Conservation (phyloP, 306 rosid genomes). For the Potentilla sterilis region DNA sequence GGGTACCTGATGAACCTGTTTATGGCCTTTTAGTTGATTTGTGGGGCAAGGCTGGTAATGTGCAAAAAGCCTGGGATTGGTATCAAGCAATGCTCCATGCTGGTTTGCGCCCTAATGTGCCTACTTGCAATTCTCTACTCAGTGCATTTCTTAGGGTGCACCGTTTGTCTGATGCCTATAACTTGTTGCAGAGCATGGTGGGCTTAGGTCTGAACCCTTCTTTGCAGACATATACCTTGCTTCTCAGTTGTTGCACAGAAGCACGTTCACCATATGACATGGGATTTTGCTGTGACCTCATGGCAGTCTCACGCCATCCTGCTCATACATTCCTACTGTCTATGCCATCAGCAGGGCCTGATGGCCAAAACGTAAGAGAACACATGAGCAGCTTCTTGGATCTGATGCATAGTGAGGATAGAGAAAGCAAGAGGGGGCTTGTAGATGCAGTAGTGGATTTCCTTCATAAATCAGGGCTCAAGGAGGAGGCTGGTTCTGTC, state of each 20-base stretch:
- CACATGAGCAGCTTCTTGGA: slow-evolving; percentile 75
- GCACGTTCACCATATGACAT: slow-evolving; percentile 64
- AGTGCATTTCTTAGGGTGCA: slow-evolving; percentile 86
- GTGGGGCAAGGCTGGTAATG: slow-evolving; percentile 96
- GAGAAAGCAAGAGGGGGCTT: slow-evolving; percentile 93
- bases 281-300: slow-evolving; percentile 72
- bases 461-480: slow-evolving; percentile 93
- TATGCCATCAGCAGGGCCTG: slow-evolving; percentile 89
- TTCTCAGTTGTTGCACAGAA: slow-evolving; percentile 90
- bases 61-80: slow-evolving; percentile 90
- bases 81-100: slow-evolving; percentile 71
- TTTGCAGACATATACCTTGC: slow-evolving; percentile 82
- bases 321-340: slow-evolving; percentile 75
- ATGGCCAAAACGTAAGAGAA: slow-evolving; percentile 81
- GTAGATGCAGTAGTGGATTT: slow-evolving; percentile 98
- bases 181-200: slow-evolving; percentile 74
- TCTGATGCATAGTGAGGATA: slow-evolving; percentile 85
- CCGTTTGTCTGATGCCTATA: slow-evolving; percentile 65
- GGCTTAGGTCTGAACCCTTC: slow-evolving; percentile 72
- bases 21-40: slow-evolving; percentile 91
- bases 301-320: slow-evolving; percentile 80
- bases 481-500: slow-evolving; percentile 95
- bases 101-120: slow-evolving; percentile 89
- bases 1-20: slow-evolving; percentile 93
- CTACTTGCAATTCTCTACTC: slow-evolving; percentile 86